Evolutionary conservation across 345 rosid species (phyloP).

Genomic region (Erucastrum elatum): DNA sequence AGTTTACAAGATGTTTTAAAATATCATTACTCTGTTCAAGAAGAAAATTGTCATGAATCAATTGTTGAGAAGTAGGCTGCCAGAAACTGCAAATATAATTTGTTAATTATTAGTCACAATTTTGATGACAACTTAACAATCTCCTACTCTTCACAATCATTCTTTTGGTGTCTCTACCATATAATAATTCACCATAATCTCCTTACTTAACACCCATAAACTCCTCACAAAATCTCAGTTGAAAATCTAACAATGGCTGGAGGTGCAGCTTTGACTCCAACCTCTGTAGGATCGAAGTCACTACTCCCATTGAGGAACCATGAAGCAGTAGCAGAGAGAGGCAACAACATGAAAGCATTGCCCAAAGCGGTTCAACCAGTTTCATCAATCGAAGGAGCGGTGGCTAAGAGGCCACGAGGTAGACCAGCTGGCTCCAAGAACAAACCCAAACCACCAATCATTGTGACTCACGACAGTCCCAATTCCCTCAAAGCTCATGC

Average conservation of each 20-base stretch:
- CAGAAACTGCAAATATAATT: slow-evolving; percentile 18
- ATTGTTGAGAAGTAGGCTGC: slow-evolving; percentile 65
- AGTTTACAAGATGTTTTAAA: not conserved
- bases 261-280: slow-evolving; percentile 46
- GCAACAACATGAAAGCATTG: slow-evolving; percentile 42
- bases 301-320: slow-evolving; percentile 48
- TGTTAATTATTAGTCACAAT: slow-evolving; percentile 37
- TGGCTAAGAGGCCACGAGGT: slow-evolving; percentile 79
- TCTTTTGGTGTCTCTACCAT: slow-evolving; percentile 59
- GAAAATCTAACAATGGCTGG: slow-evolving; percentile 53
- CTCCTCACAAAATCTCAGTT: slow-evolving; percentile 16
- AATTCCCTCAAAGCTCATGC: slow-evolving; percentile 90
- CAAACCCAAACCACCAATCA: slow-evolving; percentile 96
- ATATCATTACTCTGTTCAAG: slow-evolving; percentile 31
- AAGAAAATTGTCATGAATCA: slow-evolving; percentile 62
- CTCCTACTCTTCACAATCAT: slow-evolving; percentile 74
- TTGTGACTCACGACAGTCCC: slow-evolving; percentile 84
- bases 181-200: slow-evolving; percentile 42
- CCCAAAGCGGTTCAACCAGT: slow-evolving; percentile 56
- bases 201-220: slow-evolving; percentile 57
- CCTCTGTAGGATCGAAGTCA: slow-evolving; percentile 49
- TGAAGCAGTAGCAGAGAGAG: slow-evolving; percentile 45
- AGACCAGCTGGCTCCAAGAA: slow-evolving; percentile 93
- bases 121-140: slow-evolving; percentile 71
- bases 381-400: slow-evolving; percentile 59